These are phyloP conservation scores for Camellia lanceoleosa DNA, from an alignment of 148 eudicot genomes.

Conservation along the genomic window DNA sequence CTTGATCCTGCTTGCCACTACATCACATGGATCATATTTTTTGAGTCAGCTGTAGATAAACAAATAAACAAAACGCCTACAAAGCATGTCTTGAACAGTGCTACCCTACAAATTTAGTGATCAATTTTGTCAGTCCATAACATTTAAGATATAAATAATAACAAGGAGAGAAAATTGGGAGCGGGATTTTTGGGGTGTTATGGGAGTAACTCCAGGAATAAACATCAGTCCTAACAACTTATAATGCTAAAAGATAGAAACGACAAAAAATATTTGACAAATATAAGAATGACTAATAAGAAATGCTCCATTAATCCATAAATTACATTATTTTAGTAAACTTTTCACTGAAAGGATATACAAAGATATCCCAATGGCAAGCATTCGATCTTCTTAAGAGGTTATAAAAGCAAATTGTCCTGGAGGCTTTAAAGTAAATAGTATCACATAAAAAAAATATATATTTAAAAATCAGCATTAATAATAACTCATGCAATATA, in stretches of 20 bases:
- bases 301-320: background rate
- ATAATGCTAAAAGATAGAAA: background rate
- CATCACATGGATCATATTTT: background rate
- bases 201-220: no score
- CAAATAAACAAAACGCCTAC: background rate
- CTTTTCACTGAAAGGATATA: background rate
- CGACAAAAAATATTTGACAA: background rate
- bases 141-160: background rate
- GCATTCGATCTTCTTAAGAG: background rate
- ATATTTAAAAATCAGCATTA: background rate
- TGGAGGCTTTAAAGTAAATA: background rate
- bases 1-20: slow-evolving; percentile 31
- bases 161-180: background rate
- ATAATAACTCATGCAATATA: background rate
- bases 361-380: background rate
- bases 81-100: background rate
- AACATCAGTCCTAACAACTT: background rate
- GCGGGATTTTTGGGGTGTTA: background rate
- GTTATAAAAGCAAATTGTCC: slow-evolving; percentile 1
- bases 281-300: no score
- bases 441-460: background rate
- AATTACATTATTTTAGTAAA: background rate
- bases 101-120: background rate
- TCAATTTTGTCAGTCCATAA: background rate
- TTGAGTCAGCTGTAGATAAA: background rate